A percentile compares a stretch with the other conserved stretches of the same genome.
phyloP scores from a whole-genome alignment of 2,329 filamentous ascomycete species.

The Hymenoscyphus occultus region DNA sequence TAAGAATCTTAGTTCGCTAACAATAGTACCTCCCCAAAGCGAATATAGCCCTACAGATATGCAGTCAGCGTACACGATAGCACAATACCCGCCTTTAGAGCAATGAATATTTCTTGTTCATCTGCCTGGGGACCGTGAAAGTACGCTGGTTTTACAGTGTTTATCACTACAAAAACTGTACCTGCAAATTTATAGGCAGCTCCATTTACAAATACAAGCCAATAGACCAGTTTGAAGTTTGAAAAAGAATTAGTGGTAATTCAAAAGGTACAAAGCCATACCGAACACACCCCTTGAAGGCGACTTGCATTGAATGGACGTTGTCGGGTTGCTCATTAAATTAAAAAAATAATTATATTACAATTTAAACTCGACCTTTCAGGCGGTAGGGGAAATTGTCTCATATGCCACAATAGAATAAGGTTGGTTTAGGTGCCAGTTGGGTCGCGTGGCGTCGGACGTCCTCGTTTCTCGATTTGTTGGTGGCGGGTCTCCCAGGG shows the following conservation, averaged over 20 bases:
- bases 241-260: too few species aligned
- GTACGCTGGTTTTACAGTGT: neutral
- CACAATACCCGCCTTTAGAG: neutral
- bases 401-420: neutral
- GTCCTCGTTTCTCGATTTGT: neutral
- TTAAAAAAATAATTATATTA: too few species aligned
- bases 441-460: neutral
- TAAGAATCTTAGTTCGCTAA: neutral
- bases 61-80: neutral
- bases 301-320: too few species aligned
- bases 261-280: too few species aligned
- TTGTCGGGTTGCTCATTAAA: too few species aligned
- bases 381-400: neutral
- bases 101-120: neutral
- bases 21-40: neutral
- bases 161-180: neutral
- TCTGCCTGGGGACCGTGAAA: neutral
- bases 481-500: neutral
- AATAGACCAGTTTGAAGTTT: too few species aligned
- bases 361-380: neutral
- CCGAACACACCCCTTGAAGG: too few species aligned
- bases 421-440: neutral
- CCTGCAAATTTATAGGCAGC: neutral
- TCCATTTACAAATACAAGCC: too few species aligned
- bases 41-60: neutral